Evolutionary conservation across 2,329 filamentous ascomycete species (phyloP).

Genomic region (Talaromyces sp.): DNA sequence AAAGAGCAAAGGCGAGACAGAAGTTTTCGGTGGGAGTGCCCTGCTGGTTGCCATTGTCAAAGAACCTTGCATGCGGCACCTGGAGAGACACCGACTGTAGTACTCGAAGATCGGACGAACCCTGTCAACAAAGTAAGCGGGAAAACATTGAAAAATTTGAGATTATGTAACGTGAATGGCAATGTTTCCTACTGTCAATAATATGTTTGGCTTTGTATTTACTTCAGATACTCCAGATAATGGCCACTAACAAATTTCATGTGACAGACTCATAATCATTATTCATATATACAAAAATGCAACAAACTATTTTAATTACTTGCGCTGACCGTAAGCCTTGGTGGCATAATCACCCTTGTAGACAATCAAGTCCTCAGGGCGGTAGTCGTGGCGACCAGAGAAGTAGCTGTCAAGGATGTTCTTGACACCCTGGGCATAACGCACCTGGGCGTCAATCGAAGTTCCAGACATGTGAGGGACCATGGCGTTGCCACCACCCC

Average conservation of each 20-base stretch:
- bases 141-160: background rate
- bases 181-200: background rate
- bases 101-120: background rate
- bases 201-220: background rate
- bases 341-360: constrained; percentile 88
- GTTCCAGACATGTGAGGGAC: constrained; percentile 98
- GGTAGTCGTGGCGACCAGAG: constrained; percentile 80
- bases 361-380: constrained; percentile 84
- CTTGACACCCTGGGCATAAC: constrained; percentile 85
- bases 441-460: constrained; percentile 94
- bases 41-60: background rate
- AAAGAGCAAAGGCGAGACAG: background rate
- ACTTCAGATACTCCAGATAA: background rate
- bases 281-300: background rate
- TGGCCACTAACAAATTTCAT: background rate
- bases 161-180: background rate
- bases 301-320: constrained; percentile 10
- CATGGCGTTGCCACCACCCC: constrained; percentile 97
- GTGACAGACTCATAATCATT: background rate
- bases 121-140: background rate
- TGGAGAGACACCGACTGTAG: background rate
- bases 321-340: constrained; percentile 79
- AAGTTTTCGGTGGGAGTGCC: background rate
- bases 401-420: constrained; percentile 88
- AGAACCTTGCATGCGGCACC: background rate